Evolutionary conservation across 768 basidiomycete genomes (phyloP).

Genomic region (Chiua virens): DNA sequence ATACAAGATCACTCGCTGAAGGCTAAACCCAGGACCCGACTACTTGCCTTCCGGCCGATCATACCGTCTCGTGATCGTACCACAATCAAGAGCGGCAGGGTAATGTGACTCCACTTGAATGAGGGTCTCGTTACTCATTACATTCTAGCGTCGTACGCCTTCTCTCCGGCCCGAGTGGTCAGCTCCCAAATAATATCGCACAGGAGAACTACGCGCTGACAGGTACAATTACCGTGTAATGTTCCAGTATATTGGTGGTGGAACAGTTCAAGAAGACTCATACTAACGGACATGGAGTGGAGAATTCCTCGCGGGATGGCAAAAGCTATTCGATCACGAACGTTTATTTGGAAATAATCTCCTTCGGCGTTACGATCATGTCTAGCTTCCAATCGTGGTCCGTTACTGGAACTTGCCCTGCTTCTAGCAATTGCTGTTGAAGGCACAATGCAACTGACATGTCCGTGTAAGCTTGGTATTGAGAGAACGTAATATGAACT

Average conservation of each 20-base stretch:
- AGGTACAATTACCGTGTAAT: constrained; percentile 24
- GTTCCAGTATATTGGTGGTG: constrained; percentile 9
- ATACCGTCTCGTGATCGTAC: constrained; percentile 43
- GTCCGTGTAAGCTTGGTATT: constrained; percentile 11
- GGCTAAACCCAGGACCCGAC: constrained; percentile 24
- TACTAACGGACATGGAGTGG: constrained; percentile 29
- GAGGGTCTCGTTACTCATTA: constrained; percentile 11
- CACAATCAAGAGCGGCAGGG: constrained; percentile 41
- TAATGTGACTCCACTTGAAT: constrained; percentile 28
- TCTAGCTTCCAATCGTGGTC: constrained; percentile 67
- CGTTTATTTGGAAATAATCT: constrained; percentile 27
- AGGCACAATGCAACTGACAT: constrained; percentile 63
- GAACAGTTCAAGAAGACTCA: constrained; percentile 12
- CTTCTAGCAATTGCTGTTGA: constrained; percentile 59
- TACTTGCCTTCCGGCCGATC: constrained; percentile 47
- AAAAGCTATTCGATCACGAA: constrained; percentile 21
- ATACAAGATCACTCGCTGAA: constrained; percentile 4
- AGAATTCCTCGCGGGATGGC: constrained; percentile 6
- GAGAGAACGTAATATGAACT: constrained; percentile 19
- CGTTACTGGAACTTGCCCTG: constrained; percentile 50
- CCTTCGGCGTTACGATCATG: constrained; percentile 52
- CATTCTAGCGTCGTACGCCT: constrained; percentile 40
- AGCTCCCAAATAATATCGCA: constrained; percentile 3
- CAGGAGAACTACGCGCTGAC: constrained; percentile 28
- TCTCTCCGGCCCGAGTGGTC: constrained; percentile 36